Conservation (phyloP, 2,329 filamentous ascomycete genomes). For the Neospermospora avenae region DNA sequence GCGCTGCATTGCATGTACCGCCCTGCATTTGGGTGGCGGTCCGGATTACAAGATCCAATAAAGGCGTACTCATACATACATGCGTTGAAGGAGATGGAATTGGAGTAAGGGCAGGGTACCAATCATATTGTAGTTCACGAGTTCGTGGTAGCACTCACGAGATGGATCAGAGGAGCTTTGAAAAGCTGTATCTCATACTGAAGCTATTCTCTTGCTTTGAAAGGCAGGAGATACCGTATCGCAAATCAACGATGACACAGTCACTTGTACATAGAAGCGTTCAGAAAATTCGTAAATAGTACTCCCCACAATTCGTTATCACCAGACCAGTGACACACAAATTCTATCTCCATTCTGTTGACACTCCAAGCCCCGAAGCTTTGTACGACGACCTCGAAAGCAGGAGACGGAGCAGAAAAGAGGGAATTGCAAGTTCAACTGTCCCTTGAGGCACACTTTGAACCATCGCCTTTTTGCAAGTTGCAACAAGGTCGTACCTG, state of each 20-base stretch:
- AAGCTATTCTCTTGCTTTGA: neutral
- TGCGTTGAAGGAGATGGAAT: neutral
- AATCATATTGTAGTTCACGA: neutral
- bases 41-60: neutral
- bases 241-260: neutral
- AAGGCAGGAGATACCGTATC: neutral
- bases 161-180: neutral
- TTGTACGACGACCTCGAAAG: too few relatives aligned
- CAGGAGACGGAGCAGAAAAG: too few relatives aligned
- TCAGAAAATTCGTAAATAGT: conserved; percentile 1
- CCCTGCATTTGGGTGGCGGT: neutral
- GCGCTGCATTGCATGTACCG: neutral
- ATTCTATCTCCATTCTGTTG: too few relatives aligned
- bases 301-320: too few relatives aligned
- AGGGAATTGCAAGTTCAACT: too few relatives aligned
- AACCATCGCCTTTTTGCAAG: too few relatives aligned
- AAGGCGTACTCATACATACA: neutral
- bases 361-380: too few relatives aligned
- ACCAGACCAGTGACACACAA: too few relatives aligned
- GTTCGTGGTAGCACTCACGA: neutral
- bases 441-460: too few relatives aligned
- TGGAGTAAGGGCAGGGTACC: neutral
- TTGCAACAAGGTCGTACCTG: neutral
- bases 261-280: neutral
- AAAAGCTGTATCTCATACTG: neutral